Percentiles rank a stretch among this genome's conserved stretches.
Evolutionary conservation across 1,284 basidiomycete genomes (phyloP).

Genomic region (Schizophyllum commune): DNA sequence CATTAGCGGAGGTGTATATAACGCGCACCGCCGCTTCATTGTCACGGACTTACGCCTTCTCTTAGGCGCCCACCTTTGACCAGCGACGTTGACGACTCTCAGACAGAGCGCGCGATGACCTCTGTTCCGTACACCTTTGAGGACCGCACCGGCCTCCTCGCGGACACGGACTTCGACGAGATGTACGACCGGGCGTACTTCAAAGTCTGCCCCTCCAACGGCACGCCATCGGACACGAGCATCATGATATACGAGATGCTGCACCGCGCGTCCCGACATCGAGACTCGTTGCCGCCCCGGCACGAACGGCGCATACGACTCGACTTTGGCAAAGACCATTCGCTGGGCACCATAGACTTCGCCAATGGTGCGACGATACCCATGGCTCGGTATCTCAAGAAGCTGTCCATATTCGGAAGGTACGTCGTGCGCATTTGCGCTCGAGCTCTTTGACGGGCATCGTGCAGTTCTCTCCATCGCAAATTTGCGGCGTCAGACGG

Average conservation of each 20-base stretch:
- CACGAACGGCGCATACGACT: background rate
- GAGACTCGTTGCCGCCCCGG: slow-evolving; percentile 35
- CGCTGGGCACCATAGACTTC: slow-evolving; percentile 44
- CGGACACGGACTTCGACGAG: slow-evolving; percentile 59
- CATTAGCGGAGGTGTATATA: background rate
- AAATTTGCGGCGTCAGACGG: slow-evolving; percentile 62
- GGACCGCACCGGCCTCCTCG: slow-evolving; percentile 55
- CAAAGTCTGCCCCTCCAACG: slow-evolving; percentile 41
- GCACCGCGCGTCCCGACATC: slow-evolving; percentile 49
- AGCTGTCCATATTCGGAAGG: slow-evolving; percentile 55
- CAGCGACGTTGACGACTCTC: too few species aligned
- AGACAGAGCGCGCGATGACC: background rate
- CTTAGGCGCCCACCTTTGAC: background rate
- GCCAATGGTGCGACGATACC: slow-evolving; percentile 33
- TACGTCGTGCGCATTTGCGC: slow-evolving; percentile 25
- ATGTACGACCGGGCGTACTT: slow-evolving; percentile 68
- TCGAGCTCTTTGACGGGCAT: slow-evolving; percentile 2
- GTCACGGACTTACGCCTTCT: background rate
- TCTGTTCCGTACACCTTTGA: slow-evolving; percentile 49
- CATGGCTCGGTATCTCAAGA: slow-evolving; percentile 55
- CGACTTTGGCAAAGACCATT: slow-evolving; percentile 32
- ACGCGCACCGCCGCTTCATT: background rate
- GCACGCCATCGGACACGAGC: slow-evolving; percentile 21
- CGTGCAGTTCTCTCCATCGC: slow-evolving; percentile 46
- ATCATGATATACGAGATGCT: slow-evolving; percentile 53